A percentile compares a stretch with the other conserved stretches of the same genome.
Evolutionary conservation across 2,329 filamentous ascomycete genomes (phyloP).

Genomic region (Fusarium succisae): DNA sequence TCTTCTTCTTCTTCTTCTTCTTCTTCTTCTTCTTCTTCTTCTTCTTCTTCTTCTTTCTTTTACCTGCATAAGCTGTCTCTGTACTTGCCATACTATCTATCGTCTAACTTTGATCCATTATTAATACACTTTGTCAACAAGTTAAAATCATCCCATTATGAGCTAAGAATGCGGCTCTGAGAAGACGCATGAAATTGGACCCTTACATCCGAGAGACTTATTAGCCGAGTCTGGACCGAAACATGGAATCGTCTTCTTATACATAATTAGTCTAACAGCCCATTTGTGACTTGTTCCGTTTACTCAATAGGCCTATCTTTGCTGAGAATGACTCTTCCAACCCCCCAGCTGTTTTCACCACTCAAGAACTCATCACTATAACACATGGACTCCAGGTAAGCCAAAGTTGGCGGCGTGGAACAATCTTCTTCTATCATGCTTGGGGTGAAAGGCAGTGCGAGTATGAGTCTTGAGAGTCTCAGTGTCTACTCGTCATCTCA

Average conservation of each 20-base stretch:
- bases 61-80: accelerated
- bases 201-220: conserved; percentile 37
- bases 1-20: too few species aligned
- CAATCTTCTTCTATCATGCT: background rate
- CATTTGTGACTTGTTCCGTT: background rate
- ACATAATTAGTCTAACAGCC: background rate
- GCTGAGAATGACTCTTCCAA: background rate
- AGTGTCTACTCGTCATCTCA: background rate
- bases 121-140: background rate
- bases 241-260: conserved; percentile 25
- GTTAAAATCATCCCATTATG: background rate
- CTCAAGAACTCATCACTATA: background rate
- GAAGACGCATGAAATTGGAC: conserved; percentile 13
- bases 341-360: background rate
- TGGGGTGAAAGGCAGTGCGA: too few species aligned
- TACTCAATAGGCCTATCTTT: background rate
- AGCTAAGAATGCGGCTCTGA: background rate
- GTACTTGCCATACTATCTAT: background rate
- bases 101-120: background rate
- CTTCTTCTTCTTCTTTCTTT: too few species aligned
- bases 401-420: background rate
- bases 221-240: conserved; percentile 43
- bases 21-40: too few species aligned
- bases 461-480: background rate
- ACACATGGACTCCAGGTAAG: background rate